Evolutionary conservation across 257 asterid genomes (phyloP).

Genomic region (Hygrophila difformis): DNA sequence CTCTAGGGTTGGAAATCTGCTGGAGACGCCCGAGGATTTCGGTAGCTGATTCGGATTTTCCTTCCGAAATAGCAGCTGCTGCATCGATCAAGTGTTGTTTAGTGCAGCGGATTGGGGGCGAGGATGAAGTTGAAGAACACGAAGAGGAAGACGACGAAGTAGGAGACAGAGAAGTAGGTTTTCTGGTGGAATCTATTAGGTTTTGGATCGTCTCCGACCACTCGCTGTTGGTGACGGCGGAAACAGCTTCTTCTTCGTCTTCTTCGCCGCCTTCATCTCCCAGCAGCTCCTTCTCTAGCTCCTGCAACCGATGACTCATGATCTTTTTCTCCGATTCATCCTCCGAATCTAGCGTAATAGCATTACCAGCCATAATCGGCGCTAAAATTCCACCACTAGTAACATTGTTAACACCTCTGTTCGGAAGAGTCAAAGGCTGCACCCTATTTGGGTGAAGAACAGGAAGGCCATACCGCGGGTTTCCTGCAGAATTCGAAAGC

Average conservation of each 20-base stretch:
- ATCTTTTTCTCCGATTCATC: conserved; percentile 32
- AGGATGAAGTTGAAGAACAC: conserved; percentile 43
- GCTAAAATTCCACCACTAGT: conserved; percentile 20
- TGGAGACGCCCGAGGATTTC: conserved; percentile 65
- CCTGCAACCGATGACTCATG: conserved; percentile 44
- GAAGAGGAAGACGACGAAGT: conserved; percentile 52
- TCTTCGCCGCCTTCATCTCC: conserved; percentile 39
- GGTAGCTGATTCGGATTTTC: conserved; percentile 26
- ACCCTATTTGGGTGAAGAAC: conserved; percentile 32
- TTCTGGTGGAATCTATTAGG: conserved; percentile 24
- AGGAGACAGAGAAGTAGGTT: conserved; percentile 42
- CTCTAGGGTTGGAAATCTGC: conserved; percentile 32
- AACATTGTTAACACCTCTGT: conserved; percentile 9
- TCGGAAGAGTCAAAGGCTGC: conserved; percentile 11
- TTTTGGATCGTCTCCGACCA: conserved; percentile 61
- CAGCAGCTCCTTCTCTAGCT: conserved; percentile 55
- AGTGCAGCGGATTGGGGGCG: conserved; percentile 33
- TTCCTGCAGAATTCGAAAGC: conserved; percentile 20
- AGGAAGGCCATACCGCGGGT: conserved; percentile 33
- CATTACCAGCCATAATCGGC: conserved; percentile 17
- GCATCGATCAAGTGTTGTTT: conserved; percentile 37
- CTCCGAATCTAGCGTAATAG: conserved; percentile 15
- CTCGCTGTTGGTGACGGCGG: conserved; percentile 50
- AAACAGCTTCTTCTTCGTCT: conserved; percentile 30
- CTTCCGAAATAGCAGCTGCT: conserved; percentile 42